Base-by-base conservation (phyloP, 345 rosid genomes). In the Eucalyptus dawsonii region DNA sequence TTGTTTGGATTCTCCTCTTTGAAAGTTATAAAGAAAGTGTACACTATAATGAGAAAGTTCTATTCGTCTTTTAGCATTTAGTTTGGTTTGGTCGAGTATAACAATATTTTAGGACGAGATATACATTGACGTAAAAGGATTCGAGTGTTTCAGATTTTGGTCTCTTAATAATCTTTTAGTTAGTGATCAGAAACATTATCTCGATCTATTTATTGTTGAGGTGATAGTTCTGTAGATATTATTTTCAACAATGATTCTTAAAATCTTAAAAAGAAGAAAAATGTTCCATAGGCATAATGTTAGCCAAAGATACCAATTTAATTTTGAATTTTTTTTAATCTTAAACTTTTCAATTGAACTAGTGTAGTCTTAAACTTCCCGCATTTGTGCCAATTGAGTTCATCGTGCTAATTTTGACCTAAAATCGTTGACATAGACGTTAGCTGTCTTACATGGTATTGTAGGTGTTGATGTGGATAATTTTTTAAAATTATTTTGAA, bases 341-440 rank as follows among this genome's bases (percentile, higher is more conserved):
- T 53, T 19, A 0, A 53, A 8, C 22, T 7, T 53, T 53, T 19
- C 1, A 53, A 53, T 53, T 19, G 24, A 19, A 22, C 6, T 4
- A 24, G 0, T 56, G 12, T 22, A 0, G 27, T 10, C 6, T 22
- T 9, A 22, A 56, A 56, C 1, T 24, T 56, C 4, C 2, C 4
- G 0, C 13, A 10, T 9, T 56, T 56, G 62, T 56, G 29, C 3
- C 6, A 56, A 56, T 4, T 9, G 13, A 9, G 13, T 22, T 56
- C 1, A 56, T 56, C 3, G 1, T 22, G 6, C 6, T 22, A 56
- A 56, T 56, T 56, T 56, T 56, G 6, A 10, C 13, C 0, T 9
- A 2, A 53, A 53, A 53, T 53, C 0, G 1, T 8, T 53, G 0
- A 53, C 2, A 0, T 19, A 8, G 2, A 3, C 1, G 0, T 53